Evolutionary conservation across 768 basidiomycete species (phyloP).

Genomic region (Dacryopinax primogenitus): DNA sequence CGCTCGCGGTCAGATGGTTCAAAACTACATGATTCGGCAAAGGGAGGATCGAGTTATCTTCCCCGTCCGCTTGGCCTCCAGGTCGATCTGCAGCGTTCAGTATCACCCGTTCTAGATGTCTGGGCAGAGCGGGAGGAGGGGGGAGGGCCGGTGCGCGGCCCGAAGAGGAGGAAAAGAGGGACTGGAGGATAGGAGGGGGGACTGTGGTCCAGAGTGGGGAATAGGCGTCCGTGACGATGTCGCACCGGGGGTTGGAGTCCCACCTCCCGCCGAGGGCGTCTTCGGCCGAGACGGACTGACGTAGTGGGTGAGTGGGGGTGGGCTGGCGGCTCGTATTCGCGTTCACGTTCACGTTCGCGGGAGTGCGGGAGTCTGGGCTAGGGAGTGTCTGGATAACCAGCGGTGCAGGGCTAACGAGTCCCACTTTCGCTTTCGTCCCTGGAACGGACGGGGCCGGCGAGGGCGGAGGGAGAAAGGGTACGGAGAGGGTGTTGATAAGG

Average conservation of each 20-base stretch:
- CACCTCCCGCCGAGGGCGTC: slow-evolving; percentile 2
- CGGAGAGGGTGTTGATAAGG: slow-evolving; percentile 85
- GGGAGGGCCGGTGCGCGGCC: slow-evolving; percentile 68
- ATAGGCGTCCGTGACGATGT: slow-evolving; percentile 10
- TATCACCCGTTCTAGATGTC: slow-evolving; percentile 89
- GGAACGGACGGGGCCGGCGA: slow-evolving; percentile 25
- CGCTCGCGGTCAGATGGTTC: slow-evolving; percentile 89
- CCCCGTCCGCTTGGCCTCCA: slow-evolving; percentile 28
- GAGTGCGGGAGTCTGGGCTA: too few relatives aligned
- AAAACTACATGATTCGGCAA: slow-evolving; percentile 89
- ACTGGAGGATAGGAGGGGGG: slow-evolving; percentile 19
- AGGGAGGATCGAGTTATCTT: slow-evolving; percentile 82
- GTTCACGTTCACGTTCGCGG: too few relatives aligned
- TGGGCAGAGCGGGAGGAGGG: slow-evolving; percentile 72
- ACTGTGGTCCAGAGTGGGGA: slow-evolving; percentile 37
- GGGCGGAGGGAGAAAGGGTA: slow-evolving; percentile 27
- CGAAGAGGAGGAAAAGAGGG: slow-evolving; percentile 28
- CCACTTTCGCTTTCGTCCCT: too few relatives aligned
- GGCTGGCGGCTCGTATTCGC: neutral
- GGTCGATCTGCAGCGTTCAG: slow-evolving; percentile 41
- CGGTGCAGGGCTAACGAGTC: slow-evolving; percentile 27
- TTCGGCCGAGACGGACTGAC: neutral
- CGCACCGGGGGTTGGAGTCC: neutral
- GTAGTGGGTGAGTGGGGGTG: neutral
- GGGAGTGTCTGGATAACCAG: neutral